phyloP scores from a whole-genome alignment of 805 yeast species.

The Lipomyces spencermartinsiae region DNA sequence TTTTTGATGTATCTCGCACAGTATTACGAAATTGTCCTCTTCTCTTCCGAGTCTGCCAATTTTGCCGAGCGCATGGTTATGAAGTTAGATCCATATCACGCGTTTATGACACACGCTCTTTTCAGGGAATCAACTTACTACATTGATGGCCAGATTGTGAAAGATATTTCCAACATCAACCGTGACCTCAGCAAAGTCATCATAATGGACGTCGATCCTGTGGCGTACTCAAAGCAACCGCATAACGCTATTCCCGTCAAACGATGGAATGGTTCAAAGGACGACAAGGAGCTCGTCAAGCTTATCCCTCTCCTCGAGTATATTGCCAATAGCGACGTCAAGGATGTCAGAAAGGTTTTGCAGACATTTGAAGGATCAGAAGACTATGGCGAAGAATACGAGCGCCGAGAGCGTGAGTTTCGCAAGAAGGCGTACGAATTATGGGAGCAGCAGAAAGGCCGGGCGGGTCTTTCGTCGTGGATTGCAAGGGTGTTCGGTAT shows the following conservation, averaged over 20 bases:
- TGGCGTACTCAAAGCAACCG: conserved; percentile 80
- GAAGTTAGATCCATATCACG: conserved; percentile 92
- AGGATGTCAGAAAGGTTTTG: conserved; percentile 89
- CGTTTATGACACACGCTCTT: conserved; percentile 82
- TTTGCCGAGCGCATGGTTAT: conserved; percentile 82
- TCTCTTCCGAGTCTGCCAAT: conserved; percentile 83
- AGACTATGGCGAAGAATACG: conserved; percentile 78
- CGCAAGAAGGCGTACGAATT: conserved; percentile 62
- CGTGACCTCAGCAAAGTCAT: conserved; percentile 86
- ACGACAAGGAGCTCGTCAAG: conserved; percentile 73
- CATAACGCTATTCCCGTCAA: conserved; percentile 88
- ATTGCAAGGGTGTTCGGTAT: conserved; percentile 43
- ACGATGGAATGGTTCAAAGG: conserved; percentile 86
- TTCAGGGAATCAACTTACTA: conserved; percentile 90
- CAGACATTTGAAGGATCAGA: conserved; percentile 70
- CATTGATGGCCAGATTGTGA: conserved; percentile 85
- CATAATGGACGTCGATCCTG: conserved; percentile 77
- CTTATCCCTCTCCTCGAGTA: conserved; percentile 94
- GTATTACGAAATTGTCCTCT: conserved; percentile 93
- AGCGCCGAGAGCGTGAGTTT: conserved; percentile 73
- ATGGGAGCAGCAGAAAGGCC: conserved; percentile 50
- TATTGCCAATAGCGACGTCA: conserved; percentile 82
- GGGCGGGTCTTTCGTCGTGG: conserved; percentile 17
- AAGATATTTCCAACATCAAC: conserved; percentile 88
- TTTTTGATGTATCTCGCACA: conserved; percentile 92